phyloP scores from a whole-genome alignment of 2,329 filamentous ascomycete species.

The Rutstroemia sp. region DNA sequence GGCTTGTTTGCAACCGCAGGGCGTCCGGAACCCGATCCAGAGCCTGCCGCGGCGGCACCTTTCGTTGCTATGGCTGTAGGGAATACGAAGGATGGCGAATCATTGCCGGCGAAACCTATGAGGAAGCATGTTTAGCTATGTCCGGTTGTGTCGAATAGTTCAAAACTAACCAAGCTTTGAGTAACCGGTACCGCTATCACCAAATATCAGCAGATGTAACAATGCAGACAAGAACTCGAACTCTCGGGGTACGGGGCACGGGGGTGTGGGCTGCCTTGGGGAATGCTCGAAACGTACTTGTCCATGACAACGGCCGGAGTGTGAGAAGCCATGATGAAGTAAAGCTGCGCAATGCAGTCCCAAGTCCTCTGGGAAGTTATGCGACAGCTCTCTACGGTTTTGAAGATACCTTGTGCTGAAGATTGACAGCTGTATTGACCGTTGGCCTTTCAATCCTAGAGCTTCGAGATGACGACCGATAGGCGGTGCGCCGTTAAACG shows the following conservation, averaged over 20 bases:
- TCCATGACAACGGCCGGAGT: constrained; percentile 99
- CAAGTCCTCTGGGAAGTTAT: constrained; percentile 21
- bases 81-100: constrained; percentile 98
- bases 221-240: not conserved
- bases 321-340: constrained; percentile 79
- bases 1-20: constrained; percentile 92
- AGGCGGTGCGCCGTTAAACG: constrained; percentile 7
- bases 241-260: not conserved
- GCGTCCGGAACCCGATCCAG: constrained; percentile 75
- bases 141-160: not conserved
- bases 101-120: constrained; percentile 94
- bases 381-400: constrained; percentile 20
- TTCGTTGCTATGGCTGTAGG: constrained; percentile 98
- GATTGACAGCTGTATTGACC: not conserved
- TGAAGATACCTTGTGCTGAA: not conserved
- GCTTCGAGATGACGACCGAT: constrained; percentile 18
- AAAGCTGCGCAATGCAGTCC: constrained; percentile 22
- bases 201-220: constrained; percentile 21
- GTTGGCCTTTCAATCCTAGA: constrained; percentile 8
- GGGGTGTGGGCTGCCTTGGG: constrained; percentile 14
- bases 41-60: constrained; percentile 61
- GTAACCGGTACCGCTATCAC: constrained; percentile 88
- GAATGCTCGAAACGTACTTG: constrained; percentile 66
- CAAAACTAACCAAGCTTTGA: constrained; percentile 82
- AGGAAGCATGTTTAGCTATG: constrained; percentile 5